Percentiles rank a stretch among this genome's conserved stretches.
These are phyloP conservation scores for Geotrichum klebahnii DNA, from an alignment of 1,139 yeast species.

Conservation along the genomic window DNA sequence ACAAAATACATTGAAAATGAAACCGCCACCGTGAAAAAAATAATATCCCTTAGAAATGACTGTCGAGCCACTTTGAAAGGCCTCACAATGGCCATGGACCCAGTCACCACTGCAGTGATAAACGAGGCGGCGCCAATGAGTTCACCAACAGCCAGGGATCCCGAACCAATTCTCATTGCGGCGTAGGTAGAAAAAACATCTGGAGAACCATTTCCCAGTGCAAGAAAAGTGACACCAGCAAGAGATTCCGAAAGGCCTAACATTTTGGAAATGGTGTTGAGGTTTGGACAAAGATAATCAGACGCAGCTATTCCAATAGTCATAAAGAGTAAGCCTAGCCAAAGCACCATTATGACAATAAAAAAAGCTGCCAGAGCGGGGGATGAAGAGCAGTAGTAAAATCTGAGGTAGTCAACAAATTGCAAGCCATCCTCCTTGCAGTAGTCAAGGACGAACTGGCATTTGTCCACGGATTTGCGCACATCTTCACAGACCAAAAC, in stretches of 20 bases:
- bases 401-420: conserved; percentile 34
- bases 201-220: conserved; percentile 90
- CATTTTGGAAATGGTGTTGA: conserved; percentile 56
- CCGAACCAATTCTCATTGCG: conserved; percentile 65
- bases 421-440: conserved; percentile 35
- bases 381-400: conserved; percentile 36
- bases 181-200: conserved; percentile 81
- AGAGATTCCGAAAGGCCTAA: conserved; percentile 68
- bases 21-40: conserved; percentile 50
- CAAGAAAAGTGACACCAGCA: conserved; percentile 82
- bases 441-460: conserved; percentile 35
- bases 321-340: conserved; percentile 49
- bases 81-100: conserved; percentile 62
- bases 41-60: conserved; percentile 53
- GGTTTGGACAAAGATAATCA: conserved; percentile 69
- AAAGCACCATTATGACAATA: conserved; percentile 25
- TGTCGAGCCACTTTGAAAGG: conserved; percentile 58
- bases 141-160: conserved; percentile 82
- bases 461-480: conserved; percentile 32
- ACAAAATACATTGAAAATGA: conserved; percentile 45
- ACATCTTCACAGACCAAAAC: conserved; percentile 25
- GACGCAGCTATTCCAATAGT: conserved; percentile 71
- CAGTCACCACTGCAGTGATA: conserved; percentile 68
- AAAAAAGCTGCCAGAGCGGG: conserved; percentile 22
- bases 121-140: conserved; percentile 80